Percentiles rank a stretch among this genome's conserved stretches.
phyloP scores from a whole-genome alignment of 805 yeast species.

The Vanderwaltozyma tropicalis region DNA sequence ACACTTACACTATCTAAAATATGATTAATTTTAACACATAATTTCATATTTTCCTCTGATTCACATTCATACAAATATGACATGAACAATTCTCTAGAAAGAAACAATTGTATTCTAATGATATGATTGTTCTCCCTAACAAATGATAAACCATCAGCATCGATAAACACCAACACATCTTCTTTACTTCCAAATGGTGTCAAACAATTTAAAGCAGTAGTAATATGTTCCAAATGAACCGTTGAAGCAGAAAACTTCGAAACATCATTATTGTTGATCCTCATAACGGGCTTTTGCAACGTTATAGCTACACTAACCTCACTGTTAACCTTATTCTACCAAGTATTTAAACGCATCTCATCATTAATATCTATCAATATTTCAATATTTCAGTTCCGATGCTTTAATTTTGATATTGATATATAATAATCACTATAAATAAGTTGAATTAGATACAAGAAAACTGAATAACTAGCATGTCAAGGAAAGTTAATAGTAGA shows the following conservation, averaged over 20 bases:
- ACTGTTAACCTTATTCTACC: too few relatives aligned
- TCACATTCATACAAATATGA: conserved; percentile 15
- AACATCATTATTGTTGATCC: conserved; percentile 1
- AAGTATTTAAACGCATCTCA: too few relatives aligned
- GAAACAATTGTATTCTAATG: conserved; percentile 25
- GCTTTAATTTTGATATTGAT: too few relatives aligned
- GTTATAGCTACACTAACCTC: too few relatives aligned
- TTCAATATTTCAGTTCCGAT: too few relatives aligned
- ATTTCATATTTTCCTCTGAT: conserved; percentile 18
- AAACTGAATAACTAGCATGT: too few relatives aligned
- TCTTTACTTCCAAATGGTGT: conserved; percentile 32
- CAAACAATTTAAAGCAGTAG: conserved; percentile 36
- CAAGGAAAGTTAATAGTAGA: not conserved
- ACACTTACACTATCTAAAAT: conserved; percentile 43
- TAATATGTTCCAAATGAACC: conserved; percentile 35
- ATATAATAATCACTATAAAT: too few relatives aligned
- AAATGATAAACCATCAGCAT: conserved; percentile 42
- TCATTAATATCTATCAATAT: too few relatives aligned
- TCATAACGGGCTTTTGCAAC: too few relatives aligned
- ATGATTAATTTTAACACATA: conserved; percentile 37
- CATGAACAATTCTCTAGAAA: conserved; percentile 26
- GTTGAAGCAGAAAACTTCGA: conserved; percentile 36
- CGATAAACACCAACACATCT: conserved; percentile 33
- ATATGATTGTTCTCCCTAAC: conserved; percentile 38
- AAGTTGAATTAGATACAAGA: too few relatives aligned